Conservation (phyloP, 78 protist genomes). For the Corallochytrium limacisporum region DNA sequence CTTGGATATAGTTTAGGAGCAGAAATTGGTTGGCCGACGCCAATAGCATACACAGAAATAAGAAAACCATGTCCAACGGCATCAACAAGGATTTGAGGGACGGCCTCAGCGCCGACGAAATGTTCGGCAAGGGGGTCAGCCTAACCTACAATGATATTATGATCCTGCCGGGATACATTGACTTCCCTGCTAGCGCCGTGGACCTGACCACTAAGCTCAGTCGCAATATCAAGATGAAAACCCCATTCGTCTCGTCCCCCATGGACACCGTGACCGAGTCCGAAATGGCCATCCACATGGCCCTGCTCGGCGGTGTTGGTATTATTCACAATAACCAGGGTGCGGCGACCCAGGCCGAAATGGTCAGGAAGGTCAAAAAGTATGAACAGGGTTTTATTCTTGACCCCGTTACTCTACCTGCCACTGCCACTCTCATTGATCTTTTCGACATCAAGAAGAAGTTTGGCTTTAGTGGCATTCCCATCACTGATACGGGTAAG, state of each 20-base stretch:
- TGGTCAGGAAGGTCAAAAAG: constrained; percentile 5
- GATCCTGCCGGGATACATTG: constrained; percentile 41
- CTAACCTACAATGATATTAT: constrained; percentile 45
- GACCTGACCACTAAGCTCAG: constrained; percentile 15
- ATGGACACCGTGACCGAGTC: constrained; percentile 87
- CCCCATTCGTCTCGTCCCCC: constrained; percentile 57
- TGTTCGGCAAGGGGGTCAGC: constrained; percentile 5
- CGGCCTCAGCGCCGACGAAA: neutral
- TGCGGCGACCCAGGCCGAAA: constrained; percentile 46
- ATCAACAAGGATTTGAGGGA: no score
- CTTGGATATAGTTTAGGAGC: no score
- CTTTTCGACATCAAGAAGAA: constrained; percentile 41
- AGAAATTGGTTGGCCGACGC: no score
- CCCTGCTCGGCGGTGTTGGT: constrained; percentile 85
- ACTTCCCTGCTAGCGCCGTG: constrained; percentile 43
- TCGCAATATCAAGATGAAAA: constrained; percentile 5
- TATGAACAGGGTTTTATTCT: constrained; percentile 65
- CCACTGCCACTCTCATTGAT: constrained; percentile 39
- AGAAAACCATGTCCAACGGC: no score
- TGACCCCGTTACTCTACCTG: constrained; percentile 56
- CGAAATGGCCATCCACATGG: constrained; percentile 84
- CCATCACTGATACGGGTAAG: constrained; percentile 66
- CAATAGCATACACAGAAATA: no score
- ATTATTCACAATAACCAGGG: constrained; percentile 74
- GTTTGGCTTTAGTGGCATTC: constrained; percentile 75